Conservation (phyloP, 345 rosid species). For the Noccaea bulbosa region DNA sequence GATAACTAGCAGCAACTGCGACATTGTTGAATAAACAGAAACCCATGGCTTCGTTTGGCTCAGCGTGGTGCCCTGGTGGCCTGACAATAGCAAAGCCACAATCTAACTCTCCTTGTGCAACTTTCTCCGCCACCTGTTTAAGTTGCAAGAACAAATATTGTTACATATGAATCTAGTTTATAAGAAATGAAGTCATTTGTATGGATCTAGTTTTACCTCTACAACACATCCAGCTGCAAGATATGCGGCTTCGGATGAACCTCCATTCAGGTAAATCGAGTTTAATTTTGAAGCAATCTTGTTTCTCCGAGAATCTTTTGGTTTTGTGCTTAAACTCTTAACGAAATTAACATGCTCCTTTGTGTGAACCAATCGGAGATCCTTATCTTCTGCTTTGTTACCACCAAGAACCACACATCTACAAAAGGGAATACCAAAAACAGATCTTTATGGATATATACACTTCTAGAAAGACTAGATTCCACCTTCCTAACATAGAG, state of each 20-base stretch:
- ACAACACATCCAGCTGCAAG: constrained; percentile 88
- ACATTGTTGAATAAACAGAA: constrained; percentile 91
- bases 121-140: constrained; percentile 66
- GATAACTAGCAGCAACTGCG: constrained; percentile 74
- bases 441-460: too few species aligned
- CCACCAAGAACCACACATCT: constrained; percentile 76
- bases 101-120: constrained; percentile 78
- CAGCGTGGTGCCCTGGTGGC: constrained; percentile 99
- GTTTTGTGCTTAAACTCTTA: constrained; percentile 61
- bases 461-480: constrained; percentile 1
- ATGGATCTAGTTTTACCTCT: constrained; percentile 50
- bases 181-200: too few species aligned
- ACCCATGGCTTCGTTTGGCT: constrained; percentile 81
- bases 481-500: not conserved
- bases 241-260: constrained; percentile 84
- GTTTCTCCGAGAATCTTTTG: constrained; percentile 54
- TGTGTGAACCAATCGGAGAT: constrained; percentile 64
- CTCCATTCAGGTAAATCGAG: constrained; percentile 80
- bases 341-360: constrained; percentile 64
- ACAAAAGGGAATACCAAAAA: constrained; percentile 14
- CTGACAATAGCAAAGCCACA: constrained; percentile 87
- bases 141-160: constrained; percentile 9
- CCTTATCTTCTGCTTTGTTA: constrained; percentile 68
- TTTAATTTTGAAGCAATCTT: constrained; percentile 57
- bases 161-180: not conserved